phyloP scores from a whole-genome alignment of 108 stramenopile genomes.

The Cyclotella sp. region DNA sequence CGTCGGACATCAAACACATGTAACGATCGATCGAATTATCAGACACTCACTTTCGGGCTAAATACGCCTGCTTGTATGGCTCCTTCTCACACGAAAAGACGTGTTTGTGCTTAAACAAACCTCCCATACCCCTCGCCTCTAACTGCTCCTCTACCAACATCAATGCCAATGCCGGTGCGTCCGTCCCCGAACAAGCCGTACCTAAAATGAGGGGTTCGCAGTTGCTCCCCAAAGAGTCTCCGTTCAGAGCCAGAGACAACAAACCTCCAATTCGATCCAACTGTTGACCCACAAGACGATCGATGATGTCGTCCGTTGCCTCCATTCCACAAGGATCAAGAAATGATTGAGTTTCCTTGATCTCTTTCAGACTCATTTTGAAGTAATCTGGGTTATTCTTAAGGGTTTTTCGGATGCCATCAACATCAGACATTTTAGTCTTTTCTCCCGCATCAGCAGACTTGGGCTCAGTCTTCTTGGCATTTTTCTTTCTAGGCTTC shows the following conservation, averaged over 20 bases:
- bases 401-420: slow-evolving; percentile 38
- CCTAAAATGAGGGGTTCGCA: slow-evolving; percentile 51
- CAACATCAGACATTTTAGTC: slow-evolving; percentile 48
- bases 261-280: slow-evolving; percentile 61
- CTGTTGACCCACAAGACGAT: slow-evolving; percentile 62
- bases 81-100: slow-evolving; percentile 80
- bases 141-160: slow-evolving; percentile 67
- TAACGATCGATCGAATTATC: background rate
- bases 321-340: slow-evolving; percentile 81
- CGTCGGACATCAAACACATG: too few species aligned
- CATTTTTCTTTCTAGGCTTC: slow-evolving; percentile 9
- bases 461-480: slow-evolving; percentile 2
- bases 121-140: slow-evolving; percentile 43
- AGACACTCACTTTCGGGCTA: slow-evolving; percentile 56
- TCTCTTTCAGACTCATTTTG: slow-evolving; percentile 48
- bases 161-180: slow-evolving; percentile 81
- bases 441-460: slow-evolving; percentile 19
- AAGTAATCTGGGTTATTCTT: slow-evolving; percentile 46
- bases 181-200: slow-evolving; percentile 82
- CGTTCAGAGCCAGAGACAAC: slow-evolving; percentile 33
- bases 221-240: slow-evolving; percentile 34
- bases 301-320: slow-evolving; percentile 79
- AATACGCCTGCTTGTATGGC: slow-evolving; percentile 81
- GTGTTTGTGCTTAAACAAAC: slow-evolving; percentile 55
- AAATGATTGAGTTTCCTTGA: slow-evolving; percentile 42